Base-by-base conservation (phyloP, 2,329 filamentous ascomycete species). In the Nectriaceae sp. region DNA sequence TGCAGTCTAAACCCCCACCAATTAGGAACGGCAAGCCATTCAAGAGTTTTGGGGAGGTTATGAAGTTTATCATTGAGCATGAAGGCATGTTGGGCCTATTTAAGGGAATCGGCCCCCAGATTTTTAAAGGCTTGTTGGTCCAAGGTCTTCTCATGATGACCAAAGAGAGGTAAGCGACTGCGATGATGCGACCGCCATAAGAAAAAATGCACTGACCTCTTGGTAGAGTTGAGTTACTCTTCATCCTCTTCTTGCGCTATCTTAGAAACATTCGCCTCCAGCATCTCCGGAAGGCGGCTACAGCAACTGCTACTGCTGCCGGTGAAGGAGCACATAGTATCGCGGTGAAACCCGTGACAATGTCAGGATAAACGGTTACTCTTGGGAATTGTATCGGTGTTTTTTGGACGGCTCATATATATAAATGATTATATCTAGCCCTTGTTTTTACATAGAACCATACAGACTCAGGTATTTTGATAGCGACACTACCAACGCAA, bases 81-180 rank as follows among this genome's bases (percentile, higher is more conserved):
- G 94, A 99, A 67, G 94, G 94, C 3, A 68, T 82, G 1, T 63
- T 87, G 11, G 88, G 88, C n/a, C 78, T 99, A 2, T 99, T 97
- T 78, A 99, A 99, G 75, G 94, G 94, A 36, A 96, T 99, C 58
- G 91, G 84, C 0, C 94, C 94, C 3, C 94, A 99, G 70, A 88
- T 99, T 43, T 71, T 91, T 50, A 99, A 99, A 73, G 94, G 94
- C 1, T 73, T 99, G 44, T 68, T 99, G 41, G 94, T 99, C 3
- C 94, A 99, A 66, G 94, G 94, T 42, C 84, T 99, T 47, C 77
- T 99, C 33, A 99, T 99, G 94, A 99, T 97, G 91, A 94, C 91
- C 40, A 99, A 99, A 74, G 94, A 99, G 73, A 83, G 91, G 89
- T 91, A 78, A 58, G 77, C 63, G 6, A 3, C 41, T n/a, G n/a